Percentiles rank a stretch among this genome's conserved stretches.
These are phyloP conservation scores for Yarrowia hollandica DNA, from an alignment of 805 yeast species.

Conservation along the genomic window DNA sequence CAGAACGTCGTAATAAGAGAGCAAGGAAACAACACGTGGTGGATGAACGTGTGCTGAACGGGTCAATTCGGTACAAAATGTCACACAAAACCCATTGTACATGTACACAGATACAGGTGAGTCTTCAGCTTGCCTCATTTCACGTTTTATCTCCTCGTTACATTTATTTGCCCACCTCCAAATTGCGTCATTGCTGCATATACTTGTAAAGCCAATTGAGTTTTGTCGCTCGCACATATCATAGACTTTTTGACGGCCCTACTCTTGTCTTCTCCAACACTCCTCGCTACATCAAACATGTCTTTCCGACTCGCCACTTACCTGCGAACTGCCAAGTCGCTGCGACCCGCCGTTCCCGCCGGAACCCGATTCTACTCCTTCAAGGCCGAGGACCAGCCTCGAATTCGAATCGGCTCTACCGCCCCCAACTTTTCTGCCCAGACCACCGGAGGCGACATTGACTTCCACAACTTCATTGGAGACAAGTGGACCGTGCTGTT, in stretches of 20 bases:
- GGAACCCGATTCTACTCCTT: conserved; percentile 32
- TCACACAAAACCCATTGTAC: too few species aligned
- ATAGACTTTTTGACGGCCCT: too few species aligned
- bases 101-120: too few species aligned
- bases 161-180: too few species aligned
- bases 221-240: background rate
- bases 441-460: conserved; percentile 77
- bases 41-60: too few species aligned
- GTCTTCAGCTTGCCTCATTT: too few species aligned
- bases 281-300: too few species aligned
- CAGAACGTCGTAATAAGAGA: too few species aligned
- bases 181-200: conserved; percentile 28
- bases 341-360: conserved; percentile 6
- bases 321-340: conserved; percentile 24
- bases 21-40: too few species aligned
- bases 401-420: conserved; percentile 70
- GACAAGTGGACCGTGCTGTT: conserved; percentile 85
- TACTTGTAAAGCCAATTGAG: background rate
- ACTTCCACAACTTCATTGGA: conserved; percentile 85
- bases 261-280: background rate
- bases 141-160: too few species aligned
- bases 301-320: conserved; percentile 10
- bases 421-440: conserved; percentile 89
- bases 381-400: conserved; percentile 41
- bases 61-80: too few species aligned